Evolutionary conservation across 2,329 filamentous ascomycete species (phyloP), one percentile per base, ranked within the genome.

Genomic region (Penicillium brasilianum): DNA sequence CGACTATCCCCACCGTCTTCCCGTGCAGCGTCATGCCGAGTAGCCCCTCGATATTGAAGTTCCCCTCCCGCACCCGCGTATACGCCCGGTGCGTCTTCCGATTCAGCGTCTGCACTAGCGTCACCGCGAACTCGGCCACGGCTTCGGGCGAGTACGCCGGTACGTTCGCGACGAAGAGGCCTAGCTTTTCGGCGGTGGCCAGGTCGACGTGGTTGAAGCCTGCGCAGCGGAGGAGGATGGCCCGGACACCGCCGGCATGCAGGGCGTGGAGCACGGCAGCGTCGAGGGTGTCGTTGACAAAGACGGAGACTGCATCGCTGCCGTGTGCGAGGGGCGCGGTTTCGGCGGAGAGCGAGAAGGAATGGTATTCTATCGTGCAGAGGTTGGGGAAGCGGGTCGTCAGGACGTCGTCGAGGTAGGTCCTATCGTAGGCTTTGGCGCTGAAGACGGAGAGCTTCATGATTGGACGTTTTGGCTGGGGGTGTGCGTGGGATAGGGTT

Each of bases 161-260:
- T 36, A 90, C 88, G 61, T 88, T 87, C 66, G 87, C 86, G 48
- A 90, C 87, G 69, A 85, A 84, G 65, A 90, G 76, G 59, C 83
- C 82, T 3, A 86, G 80, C 20, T 74, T 70, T 66, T 82, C 78
- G 57, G 88, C 88, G 1, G 80, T 77, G 18, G 73, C 72, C 22
- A 90, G 83, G 70, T 90, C 85, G 60, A 90, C 84, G 67, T 89
- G 86, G 78, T 90, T 89, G 80, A 82, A 89, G 59, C 88, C 88
- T 1, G 88, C 88, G 74, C 88, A 90, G 55, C 88, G 86, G 58
- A 90, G 80, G 25, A 89, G 83, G 64, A 90, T 80, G 55, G 85
- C 85, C 51, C 81, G 80, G 48, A 88, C 81, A 68, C 86, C 86
- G 44, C 73, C 65, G 20, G 70, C 62, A 56, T 82, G 76, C 9